A percentile compares a stretch with the other conserved stretches of the same genome.
Conservation (phyloP, 2,329 filamentous ascomycete species). For the Alternaria ethzedia region DNA sequence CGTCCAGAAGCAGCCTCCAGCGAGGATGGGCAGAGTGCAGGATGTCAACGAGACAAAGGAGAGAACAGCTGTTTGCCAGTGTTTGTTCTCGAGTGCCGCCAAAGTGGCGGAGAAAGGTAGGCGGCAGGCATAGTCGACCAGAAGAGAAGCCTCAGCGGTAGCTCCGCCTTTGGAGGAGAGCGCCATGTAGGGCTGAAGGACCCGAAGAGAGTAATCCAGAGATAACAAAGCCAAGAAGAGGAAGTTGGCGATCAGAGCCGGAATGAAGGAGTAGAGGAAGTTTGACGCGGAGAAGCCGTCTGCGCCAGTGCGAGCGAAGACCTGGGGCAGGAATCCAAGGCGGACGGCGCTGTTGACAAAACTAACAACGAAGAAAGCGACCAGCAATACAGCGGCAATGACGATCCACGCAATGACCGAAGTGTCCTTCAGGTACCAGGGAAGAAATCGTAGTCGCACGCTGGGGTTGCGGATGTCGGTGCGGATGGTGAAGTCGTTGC, state of each 20-base stretch:
- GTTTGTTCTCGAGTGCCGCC: conserved; percentile 64
- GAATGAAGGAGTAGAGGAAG: conserved; percentile 83
- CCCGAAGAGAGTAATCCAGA: conserved; percentile 69
- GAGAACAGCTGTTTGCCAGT: conserved; percentile 69
- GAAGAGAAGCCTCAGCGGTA: conserved; percentile 66
- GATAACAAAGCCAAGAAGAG: conserved; percentile 72
- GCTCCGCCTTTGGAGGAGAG: conserved; percentile 66
- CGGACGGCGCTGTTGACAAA: conserved; percentile 74
- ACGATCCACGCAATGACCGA: conserved; percentile 70
- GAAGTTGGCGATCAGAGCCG: conserved; percentile 69
- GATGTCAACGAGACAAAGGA: conserved; percentile 67
- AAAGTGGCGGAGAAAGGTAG: conserved; percentile 66
- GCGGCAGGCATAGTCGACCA: conserved; percentile 74
- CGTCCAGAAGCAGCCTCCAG: conserved; percentile 75
- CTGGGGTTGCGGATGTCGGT: conserved; percentile 59
- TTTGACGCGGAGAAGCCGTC: conserved; percentile 82
- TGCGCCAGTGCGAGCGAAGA: conserved; percentile 65
- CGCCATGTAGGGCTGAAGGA: conserved; percentile 73
- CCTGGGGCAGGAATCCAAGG: conserved; percentile 72
- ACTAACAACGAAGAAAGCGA: conserved; percentile 72
- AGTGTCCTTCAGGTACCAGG: conserved; percentile 74
- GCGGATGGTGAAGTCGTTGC: conserved; percentile 53
- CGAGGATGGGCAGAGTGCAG: conserved; percentile 69
- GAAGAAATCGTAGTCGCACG: conserved; percentile 71
- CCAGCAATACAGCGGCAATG: conserved; percentile 46